These are phyloP conservation scores for Pulveroboletus ravenelii DNA, from an alignment of 768 basidiomycete genomes.

Conservation along the genomic window DNA sequence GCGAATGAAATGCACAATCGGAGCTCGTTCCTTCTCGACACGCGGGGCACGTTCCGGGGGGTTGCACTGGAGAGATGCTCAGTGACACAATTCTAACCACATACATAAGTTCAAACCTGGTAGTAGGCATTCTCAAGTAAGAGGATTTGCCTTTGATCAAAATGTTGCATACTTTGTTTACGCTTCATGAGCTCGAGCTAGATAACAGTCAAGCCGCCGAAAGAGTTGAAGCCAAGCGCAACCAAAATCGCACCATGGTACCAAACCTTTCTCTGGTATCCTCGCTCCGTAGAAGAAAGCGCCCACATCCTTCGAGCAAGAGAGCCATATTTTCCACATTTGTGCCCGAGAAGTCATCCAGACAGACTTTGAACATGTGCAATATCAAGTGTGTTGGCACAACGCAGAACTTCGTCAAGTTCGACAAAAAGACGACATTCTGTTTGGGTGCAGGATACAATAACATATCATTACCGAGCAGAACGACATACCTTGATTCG, in stretches of 20 bases:
- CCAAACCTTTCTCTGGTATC: constrained; percentile 83
- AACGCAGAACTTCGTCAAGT: constrained; percentile 92
- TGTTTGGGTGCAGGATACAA: constrained; percentile 28
- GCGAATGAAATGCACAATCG: constrained; percentile 90
- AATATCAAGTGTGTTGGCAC: constrained; percentile 89
- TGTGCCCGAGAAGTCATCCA: constrained; percentile 89
- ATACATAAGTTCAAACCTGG: constrained; percentile 49
- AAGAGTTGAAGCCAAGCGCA: not conserved
- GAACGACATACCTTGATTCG: constrained; percentile 64
- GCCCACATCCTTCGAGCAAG: constrained; percentile 88
- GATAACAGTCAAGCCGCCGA: constrained; percentile 8
- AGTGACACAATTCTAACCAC: constrained; percentile 5
- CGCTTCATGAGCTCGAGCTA: constrained; percentile 92
- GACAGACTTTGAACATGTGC: constrained; percentile 94
- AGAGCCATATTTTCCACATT: constrained; percentile 94
- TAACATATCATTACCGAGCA: not conserved
- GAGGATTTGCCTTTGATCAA: constrained; percentile 85
- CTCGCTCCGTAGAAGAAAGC: constrained; percentile 84
- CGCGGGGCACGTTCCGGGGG: constrained; percentile 90
- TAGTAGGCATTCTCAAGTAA: constrained; percentile 98
- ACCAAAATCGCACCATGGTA: constrained; percentile 61
- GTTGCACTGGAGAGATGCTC: constrained; percentile 65
- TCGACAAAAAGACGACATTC: constrained; percentile 87
- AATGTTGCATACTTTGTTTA: constrained; percentile 89
- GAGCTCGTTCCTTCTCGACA: constrained; percentile 78